Conservation (phyloP, 352 stramenopile genomes). For the Phytophthora chlamydospora region DNA sequence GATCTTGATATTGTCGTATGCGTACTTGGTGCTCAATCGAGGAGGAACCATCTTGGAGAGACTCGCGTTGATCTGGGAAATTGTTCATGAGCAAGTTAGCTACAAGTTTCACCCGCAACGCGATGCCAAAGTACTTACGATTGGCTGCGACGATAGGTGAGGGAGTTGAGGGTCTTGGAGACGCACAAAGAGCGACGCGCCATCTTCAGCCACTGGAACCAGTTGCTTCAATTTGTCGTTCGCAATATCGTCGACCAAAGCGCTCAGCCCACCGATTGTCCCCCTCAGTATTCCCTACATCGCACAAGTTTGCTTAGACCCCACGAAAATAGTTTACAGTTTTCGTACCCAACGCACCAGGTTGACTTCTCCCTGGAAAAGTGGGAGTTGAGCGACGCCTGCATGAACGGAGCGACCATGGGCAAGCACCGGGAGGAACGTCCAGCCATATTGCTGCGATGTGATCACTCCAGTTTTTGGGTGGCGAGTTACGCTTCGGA, state of each 20-base stretch:
- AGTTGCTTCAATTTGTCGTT: constrained; percentile 54
- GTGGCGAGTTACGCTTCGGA: constrained; percentile 51
- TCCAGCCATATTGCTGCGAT: constrained; percentile 66
- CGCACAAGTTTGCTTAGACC: constrained; percentile 1
- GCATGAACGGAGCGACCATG: constrained; percentile 40
- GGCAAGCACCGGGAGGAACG: constrained; percentile 61
- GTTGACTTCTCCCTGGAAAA: constrained; percentile 70
- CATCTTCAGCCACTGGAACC: constrained; percentile 40
- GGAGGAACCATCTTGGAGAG: constrained; percentile 56
- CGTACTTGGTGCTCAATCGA: constrained; percentile 48
- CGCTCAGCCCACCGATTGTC: constrained; percentile 21
- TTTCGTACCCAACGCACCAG: constrained; percentile 39
- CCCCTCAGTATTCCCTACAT: constrained; percentile 45
- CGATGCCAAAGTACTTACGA: constrained; percentile 41
- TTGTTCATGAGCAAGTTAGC: background rate
- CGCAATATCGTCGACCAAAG: constrained; percentile 47
- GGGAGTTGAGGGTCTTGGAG: constrained; percentile 71
- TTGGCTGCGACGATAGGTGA: constrained; percentile 31
- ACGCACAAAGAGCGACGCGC: constrained; percentile 63
- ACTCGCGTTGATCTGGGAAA: constrained; percentile 28
- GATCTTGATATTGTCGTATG: constrained; percentile 55
- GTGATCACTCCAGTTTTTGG: constrained; percentile 50
- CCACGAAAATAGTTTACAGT: background rate
- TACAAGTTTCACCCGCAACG: background rate
- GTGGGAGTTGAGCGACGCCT: constrained; percentile 57